Evolutionary conservation across 2,329 filamentous ascomycete genomes (phyloP).

Genomic region (Alternaria arborescens): DNA sequence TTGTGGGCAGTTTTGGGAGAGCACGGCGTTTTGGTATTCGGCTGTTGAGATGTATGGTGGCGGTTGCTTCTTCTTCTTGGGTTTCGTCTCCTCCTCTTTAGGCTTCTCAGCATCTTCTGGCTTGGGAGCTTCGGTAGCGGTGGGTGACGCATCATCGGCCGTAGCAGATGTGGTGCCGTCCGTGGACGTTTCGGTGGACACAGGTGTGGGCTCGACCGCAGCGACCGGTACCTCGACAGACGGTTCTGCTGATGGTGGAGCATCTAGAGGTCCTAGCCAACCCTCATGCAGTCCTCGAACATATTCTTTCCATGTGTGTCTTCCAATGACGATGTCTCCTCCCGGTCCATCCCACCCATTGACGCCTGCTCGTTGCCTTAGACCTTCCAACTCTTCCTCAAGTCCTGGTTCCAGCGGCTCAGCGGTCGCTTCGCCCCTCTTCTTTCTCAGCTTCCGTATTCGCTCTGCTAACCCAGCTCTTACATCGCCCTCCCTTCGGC

Average conservation of each 20-base stretch:
- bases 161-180: slow-evolving; percentile 20
- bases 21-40: slow-evolving; percentile 72
- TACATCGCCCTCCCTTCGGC: slow-evolving; percentile 90
- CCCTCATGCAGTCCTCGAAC: slow-evolving; percentile 92
- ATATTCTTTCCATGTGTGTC: slow-evolving; percentile 98
- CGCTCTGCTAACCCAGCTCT: slow-evolving; percentile 85
- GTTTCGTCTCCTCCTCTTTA: slow-evolving; percentile 55
- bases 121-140: slow-evolving; percentile 38
- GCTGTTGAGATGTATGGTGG: slow-evolving; percentile 75
- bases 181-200: slow-evolving; percentile 21
- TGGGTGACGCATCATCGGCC: slow-evolving; percentile 49
- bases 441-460: slow-evolving; percentile 72
- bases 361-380: slow-evolving; percentile 72
- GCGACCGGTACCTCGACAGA: slow-evolving; percentile 33
- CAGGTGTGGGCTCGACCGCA: slow-evolving; percentile 15
- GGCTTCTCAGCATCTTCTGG: slow-evolving; percentile 39
- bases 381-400: slow-evolving; percentile 67
- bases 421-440: slow-evolving; percentile 63
- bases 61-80: slow-evolving; percentile 65
- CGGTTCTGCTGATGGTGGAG: slow-evolving; percentile 55
- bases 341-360: slow-evolving; percentile 75
- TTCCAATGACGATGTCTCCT: slow-evolving; percentile 88
- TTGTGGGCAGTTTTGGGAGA: slow-evolving; percentile 72
- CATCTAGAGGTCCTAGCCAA: slow-evolving; percentile 85
- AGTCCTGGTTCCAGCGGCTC: slow-evolving; percentile 59